Evolutionary conservation across 352 stramenopile species (phyloP), one percentile per base, ranked within the genome.

Genomic region (Nothophytophthora sp.): DNA sequence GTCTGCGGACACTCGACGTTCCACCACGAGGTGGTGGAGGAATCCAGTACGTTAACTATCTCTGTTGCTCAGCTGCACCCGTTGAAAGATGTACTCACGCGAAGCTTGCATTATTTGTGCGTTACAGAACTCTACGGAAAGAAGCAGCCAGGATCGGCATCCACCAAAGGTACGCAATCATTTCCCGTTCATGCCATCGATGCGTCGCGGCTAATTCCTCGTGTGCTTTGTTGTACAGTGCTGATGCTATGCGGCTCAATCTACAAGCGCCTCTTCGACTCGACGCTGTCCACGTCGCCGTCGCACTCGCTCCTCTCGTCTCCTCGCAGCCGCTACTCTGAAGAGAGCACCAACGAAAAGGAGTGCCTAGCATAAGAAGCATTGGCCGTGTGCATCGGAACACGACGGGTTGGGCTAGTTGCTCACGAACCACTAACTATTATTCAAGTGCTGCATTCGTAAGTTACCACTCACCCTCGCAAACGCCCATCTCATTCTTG

Each of bases 1-100:
- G 59, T 81, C 9, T 94, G 83, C 38, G 83, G 83, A 0, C 83
- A 94, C 43, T 86, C 70, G 4, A 89, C 79, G 41, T 81, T 78
- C 36, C 67, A 88, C 45, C 83, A 94, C 49, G 81, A 94, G 32
- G 55, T 86, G 10, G 60, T 94, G 18, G 81, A 90, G 33, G 81
- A 90, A 55, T 77, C 70, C 49, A 76, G 82, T 93, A 81, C 42
- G 74, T 75, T 43, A 25, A 1, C 11, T 40, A 42, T 25, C 20
- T 4, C 1, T 18, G 10, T 43, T 3, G 6, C 33, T 16, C 16
- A 7, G 20, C 8, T 19, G n/a, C n/a, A 22, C 0, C 36, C 1
- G 18, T 1, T 16, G 16, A 11, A 9, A 16, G 6, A 32, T 20
- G 11, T 49, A 20, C 40, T 81, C 16, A 72, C 20, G 15, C n/a